These are phyloP conservation scores for Diplodia sapinea DNA, from an alignment of 2,329 filamentous ascomycete species.

Conservation along the genomic window DNA sequence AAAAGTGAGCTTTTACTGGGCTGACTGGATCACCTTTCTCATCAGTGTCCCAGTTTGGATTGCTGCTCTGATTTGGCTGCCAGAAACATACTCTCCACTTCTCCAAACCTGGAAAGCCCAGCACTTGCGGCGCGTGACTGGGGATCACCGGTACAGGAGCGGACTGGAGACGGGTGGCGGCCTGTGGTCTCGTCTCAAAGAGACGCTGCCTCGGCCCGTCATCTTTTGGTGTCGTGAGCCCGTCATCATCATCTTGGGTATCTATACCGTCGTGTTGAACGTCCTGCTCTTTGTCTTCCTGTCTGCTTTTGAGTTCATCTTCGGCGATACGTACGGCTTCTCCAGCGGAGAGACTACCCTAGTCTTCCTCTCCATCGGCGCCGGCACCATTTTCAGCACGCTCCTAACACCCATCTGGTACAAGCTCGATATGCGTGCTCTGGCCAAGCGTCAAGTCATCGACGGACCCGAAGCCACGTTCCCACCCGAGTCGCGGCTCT, in stretches of 20 bases:
- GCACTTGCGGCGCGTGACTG: constrained; percentile 39
- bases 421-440: constrained; percentile 34
- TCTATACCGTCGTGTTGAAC: constrained; percentile 29
- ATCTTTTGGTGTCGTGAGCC: constrained; percentile 37
- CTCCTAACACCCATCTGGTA: constrained; percentile 47
- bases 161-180: constrained; percentile 35
- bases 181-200: constrained; percentile 18
- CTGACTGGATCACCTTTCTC: constrained; percentile 45
- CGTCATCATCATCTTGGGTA: constrained; percentile 39
- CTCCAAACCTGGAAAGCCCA: constrained; percentile 43
- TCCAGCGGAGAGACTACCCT: constrained; percentile 52
- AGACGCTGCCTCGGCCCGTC: constrained; percentile 21
- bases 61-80: constrained; percentile 46
- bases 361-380: constrained; percentile 53
- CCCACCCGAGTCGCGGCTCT: constrained; percentile 44
- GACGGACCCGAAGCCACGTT: constrained; percentile 28
- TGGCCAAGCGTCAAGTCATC: constrained; percentile 36
- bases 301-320: constrained; percentile 28
- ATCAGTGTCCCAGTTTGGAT: constrained; percentile 22
- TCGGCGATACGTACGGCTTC: constrained; percentile 52
- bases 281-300: constrained; percentile 29
- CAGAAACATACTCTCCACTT: constrained; percentile 57
- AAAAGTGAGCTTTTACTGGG: constrained; percentile 44
- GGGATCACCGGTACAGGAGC: constrained; percentile 49
- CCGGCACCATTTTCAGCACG: constrained; percentile 49